Conservation (phyloP, 2,329 filamentous ascomycete species). For the Paecilomyces formosus region DNA sequence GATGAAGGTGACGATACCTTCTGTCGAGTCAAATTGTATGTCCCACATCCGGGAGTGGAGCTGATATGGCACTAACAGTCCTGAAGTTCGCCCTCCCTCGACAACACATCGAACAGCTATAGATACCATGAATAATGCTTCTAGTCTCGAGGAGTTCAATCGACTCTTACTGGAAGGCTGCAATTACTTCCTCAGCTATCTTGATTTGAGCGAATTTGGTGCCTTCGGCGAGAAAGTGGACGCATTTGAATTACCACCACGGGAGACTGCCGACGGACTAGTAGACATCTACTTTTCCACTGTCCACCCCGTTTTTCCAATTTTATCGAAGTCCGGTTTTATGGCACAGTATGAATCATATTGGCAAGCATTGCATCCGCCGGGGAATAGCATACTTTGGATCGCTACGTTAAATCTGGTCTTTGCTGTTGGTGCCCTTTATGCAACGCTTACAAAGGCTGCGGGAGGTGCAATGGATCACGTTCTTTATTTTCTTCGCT, state of each 20-base stretch:
- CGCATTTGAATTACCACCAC: constrained; percentile 24
- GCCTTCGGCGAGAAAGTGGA: constrained; percentile 20
- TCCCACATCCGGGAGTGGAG: neutral
- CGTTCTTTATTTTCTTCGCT: constrained; percentile 29
- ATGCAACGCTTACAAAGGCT: constrained; percentile 22
- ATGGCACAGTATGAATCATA: constrained; percentile 22
- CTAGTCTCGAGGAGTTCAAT: constrained; percentile 4
- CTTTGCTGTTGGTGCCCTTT: constrained; percentile 33
- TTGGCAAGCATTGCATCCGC: constrained; percentile 10
- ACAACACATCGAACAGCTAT: neutral
- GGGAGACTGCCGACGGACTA: constrained; percentile 21
- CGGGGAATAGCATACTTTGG: constrained; percentile 20
- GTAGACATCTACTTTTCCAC: constrained; percentile 28
- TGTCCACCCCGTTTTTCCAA: constrained; percentile 31
- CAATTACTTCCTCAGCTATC: constrained; percentile 26
- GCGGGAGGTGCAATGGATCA: constrained; percentile 21
- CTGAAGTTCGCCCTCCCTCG: neutral
- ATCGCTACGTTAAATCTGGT: constrained; percentile 31
- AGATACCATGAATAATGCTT: neutral
- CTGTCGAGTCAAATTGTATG: neutral
- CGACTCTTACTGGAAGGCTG: constrained; percentile 17
- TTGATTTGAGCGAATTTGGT: constrained; percentile 11
- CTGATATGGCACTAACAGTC: neutral
- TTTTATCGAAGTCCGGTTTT: constrained; percentile 27
- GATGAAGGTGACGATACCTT: neutral